Conservation (phyloP, 2,329 filamentous ascomycete species). For the Sclerotinia borealis region DNA sequence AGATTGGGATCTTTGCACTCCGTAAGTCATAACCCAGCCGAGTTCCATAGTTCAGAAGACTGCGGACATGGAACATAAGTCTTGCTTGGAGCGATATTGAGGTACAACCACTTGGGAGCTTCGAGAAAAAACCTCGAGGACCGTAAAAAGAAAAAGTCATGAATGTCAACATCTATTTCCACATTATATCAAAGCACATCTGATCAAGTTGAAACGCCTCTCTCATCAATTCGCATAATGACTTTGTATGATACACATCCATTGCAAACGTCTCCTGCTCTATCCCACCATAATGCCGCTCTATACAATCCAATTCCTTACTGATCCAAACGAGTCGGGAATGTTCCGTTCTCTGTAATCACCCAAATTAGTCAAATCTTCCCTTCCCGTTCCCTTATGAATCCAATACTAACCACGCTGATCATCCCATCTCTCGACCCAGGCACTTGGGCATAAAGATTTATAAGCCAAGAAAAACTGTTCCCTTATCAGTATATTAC, state of each 20-base stretch:
- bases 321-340: conserved; percentile 59
- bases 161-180: not conserved
- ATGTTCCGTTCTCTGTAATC: conserved; percentile 56
- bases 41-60: conserved; percentile 55
- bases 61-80: conserved; percentile 50
- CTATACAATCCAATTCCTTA: conserved; percentile 18
- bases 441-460: conserved; percentile 92
- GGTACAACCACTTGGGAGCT: conserved; percentile 34
- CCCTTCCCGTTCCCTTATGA: not conserved
- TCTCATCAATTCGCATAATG: conserved; percentile 28
- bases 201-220: conserved; percentile 4
- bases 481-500: conserved; percentile 23
- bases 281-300: conserved; percentile 9
- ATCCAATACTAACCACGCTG: conserved; percentile 71
- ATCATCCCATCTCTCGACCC: conserved; percentile 93
- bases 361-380: conserved; percentile 18
- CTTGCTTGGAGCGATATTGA: conserved; percentile 38
- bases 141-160: not conserved
- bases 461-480: conserved; percentile 97
- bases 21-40: conserved; percentile 57
- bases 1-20: conserved; percentile 51
- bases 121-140: conserved; percentile 16
- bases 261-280: conserved; percentile 18
- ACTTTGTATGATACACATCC: conserved; percentile 31
- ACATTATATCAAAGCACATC: conserved; percentile 2